phyloP scores from a whole-genome alignment of 73 alveolate genomes.

The Durusdinium trenchii region DNA sequence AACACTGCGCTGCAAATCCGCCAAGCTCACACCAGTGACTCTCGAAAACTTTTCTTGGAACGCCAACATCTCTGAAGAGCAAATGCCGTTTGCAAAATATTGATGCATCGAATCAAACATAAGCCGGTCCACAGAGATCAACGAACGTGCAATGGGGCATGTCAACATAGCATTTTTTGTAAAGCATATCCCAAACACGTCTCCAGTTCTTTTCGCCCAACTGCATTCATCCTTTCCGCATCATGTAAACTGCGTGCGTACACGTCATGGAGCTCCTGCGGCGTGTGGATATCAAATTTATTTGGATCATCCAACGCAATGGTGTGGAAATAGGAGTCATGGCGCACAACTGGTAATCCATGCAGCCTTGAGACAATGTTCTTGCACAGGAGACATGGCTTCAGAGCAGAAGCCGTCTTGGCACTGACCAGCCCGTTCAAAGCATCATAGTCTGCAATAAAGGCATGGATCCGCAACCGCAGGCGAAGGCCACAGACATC shows the following conservation, averaged over 20 bases:
- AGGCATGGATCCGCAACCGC: not conserved
- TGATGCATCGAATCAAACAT: not conserved
- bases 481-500: not conserved
- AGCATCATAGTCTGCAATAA: conserved; percentile 2
- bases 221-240: not conserved
- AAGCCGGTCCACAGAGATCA: not conserved
- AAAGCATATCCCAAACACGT: not conserved
- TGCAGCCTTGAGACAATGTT: not conserved
- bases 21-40: not conserved
- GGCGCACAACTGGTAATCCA: not conserved
- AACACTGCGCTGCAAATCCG: not conserved
- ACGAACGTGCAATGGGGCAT: not conserved
- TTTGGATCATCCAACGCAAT: not conserved
- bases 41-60: not conserved
- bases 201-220: not conserved
- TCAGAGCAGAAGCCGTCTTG: not conserved
- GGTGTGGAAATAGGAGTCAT: not conserved
- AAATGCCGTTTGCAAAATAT: conserved; percentile 3
- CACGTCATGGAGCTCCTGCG: not conserved
- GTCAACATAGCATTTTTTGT: not conserved
- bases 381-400: conserved; percentile 30
- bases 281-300: not conserved
- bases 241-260: not conserved
- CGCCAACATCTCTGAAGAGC: not conserved
- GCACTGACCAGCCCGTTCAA: not conserved